phyloP scores from a whole-genome alignment of 306 rosid species.

The Cucumis melo region DNA sequence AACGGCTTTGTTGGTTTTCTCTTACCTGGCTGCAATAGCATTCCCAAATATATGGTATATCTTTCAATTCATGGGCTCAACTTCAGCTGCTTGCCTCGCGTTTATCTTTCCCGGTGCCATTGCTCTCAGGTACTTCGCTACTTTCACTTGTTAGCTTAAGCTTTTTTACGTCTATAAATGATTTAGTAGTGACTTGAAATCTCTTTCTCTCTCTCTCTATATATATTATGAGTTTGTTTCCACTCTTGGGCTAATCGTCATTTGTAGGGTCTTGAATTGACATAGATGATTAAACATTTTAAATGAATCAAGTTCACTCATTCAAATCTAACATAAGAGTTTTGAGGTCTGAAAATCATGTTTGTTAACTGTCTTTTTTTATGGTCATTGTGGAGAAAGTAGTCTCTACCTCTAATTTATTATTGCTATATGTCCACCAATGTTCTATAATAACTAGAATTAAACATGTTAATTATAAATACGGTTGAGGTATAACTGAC shows the following conservation, averaged over 20 bases:
- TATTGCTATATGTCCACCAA: too few species aligned
- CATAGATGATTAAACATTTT: too few species aligned
- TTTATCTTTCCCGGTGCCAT: slow-evolving; percentile 78
- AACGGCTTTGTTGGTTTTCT: slow-evolving; percentile 32
- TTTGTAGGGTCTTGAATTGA: background rate
- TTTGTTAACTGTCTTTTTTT: too few species aligned
- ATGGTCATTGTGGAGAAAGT: too few species aligned
- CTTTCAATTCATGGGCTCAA: slow-evolving; percentile 82
- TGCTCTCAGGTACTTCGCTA: slow-evolving; percentile 45
- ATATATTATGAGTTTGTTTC: background rate
- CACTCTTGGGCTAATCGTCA: background rate
- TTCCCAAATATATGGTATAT: slow-evolving; percentile 82
- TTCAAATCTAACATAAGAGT: too few species aligned
- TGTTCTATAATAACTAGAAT: too few species aligned
- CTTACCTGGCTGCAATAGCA: slow-evolving; percentile 70
- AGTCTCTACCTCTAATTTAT: too few species aligned
- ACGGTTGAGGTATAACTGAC: too few species aligned
- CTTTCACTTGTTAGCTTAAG: too few species aligned
- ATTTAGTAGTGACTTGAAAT: background rate
- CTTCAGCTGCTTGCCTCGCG: slow-evolving; percentile 71
- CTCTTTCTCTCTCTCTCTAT: background rate
- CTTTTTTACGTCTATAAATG: background rate
- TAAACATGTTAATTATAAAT: too few species aligned
- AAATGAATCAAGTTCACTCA: too few species aligned
- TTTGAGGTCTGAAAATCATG: background rate